phyloP scores from a whole-genome alignment of 1,139 yeast genomes.

The Citeromyces hawaiiensis region DNA sequence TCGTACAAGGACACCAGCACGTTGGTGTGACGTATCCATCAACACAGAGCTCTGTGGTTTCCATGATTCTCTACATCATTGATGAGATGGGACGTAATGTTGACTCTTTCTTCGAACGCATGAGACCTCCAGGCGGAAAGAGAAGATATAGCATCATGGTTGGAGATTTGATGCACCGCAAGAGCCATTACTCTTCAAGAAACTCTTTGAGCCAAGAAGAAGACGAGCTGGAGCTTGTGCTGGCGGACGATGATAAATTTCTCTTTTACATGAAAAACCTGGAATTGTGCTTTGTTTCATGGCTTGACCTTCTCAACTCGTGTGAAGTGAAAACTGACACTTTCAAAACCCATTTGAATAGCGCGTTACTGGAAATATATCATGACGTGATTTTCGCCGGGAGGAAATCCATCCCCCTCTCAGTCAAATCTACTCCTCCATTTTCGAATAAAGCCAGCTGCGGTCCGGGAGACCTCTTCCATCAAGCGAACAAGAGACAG shows the following conservation, averaged over 20 bases:
- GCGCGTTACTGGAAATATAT: constrained; percentile 4
- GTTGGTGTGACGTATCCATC: no score
- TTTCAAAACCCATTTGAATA: constrained; percentile 7
- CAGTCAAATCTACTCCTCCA: background rate
- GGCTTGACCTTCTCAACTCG: constrained; percentile 10
- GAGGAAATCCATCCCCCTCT: background rate
- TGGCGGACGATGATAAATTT: constrained; percentile 9
- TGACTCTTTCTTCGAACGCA: constrained; percentile 2
- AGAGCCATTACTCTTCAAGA: constrained; percentile 9
- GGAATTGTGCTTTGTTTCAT: constrained; percentile 10
- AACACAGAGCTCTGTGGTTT: constrained; percentile 9
- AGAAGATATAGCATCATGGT: constrained; percentile 14
- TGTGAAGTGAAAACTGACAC: constrained; percentile 8
- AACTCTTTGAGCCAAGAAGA: constrained; percentile 3
- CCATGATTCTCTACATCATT: constrained; percentile 13
- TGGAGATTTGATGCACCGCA: constrained; percentile 14
- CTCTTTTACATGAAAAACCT: constrained; percentile 11
- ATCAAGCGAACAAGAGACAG: no score
- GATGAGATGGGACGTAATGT: constrained; percentile 12
- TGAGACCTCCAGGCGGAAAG: constrained; percentile 3
- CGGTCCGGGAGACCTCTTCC: no score
- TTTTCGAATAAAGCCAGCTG: no score
- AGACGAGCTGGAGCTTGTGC: constrained; percentile 5
- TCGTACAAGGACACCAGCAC: no score
- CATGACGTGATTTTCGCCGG: constrained; percentile 3